Evolutionary conservation across 805 yeast genomes (phyloP).

Genomic region (Yarrowia yakushimensis): DNA sequence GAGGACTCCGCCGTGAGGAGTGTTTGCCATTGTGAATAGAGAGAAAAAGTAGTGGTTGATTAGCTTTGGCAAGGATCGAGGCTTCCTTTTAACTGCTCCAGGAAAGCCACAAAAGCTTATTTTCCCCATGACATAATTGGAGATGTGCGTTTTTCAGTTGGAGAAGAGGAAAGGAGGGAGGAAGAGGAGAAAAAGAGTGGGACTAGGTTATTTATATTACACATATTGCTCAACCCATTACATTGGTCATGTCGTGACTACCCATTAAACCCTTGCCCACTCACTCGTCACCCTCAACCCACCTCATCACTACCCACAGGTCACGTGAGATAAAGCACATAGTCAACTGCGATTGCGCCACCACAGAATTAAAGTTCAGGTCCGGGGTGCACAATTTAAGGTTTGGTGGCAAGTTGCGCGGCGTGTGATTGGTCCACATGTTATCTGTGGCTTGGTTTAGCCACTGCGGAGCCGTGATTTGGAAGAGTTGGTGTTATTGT

Average conservation of each 20-base stretch:
- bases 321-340: slow-evolving; percentile 17
- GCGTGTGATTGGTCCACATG: neutral
- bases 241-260: too few relatives aligned
- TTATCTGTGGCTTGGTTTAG: neutral
- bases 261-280: too few relatives aligned
- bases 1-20: slow-evolving; percentile 90
- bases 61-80: neutral
- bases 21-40: slow-evolving; percentile 42
- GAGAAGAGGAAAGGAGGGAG: neutral
- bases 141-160: neutral
- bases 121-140: neutral
- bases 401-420: neutral
- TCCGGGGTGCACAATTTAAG: neutral
- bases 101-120: neutral
- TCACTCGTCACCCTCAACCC: too few relatives aligned
- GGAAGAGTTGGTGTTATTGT: too few relatives aligned
- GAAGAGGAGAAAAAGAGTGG: too few relatives aligned
- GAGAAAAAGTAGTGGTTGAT: neutral
- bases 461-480: neutral
- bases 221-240: too few relatives aligned
- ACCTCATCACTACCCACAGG: neutral
- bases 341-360: slow-evolving; percentile 10
- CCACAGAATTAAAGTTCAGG: neutral
- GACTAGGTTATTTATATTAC: neutral
- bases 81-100: neutral